Base-by-base conservation (phyloP, 2,329 filamentous ascomycete species). In the Alternaria gaisen region DNA sequence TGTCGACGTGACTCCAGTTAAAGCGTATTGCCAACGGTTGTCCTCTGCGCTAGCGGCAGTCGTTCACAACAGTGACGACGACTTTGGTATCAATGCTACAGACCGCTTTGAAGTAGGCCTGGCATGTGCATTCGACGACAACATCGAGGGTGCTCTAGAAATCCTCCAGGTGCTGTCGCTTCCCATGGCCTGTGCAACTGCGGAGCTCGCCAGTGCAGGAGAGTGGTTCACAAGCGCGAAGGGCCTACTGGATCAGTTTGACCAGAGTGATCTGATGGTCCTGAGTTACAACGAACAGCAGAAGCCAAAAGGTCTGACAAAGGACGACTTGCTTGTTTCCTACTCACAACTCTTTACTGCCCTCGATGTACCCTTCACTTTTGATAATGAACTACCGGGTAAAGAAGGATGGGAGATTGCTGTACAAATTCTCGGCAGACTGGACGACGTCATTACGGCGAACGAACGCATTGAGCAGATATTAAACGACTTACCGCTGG, bases 331-430 rank as follows among this genome's bases (percentile, higher is more conserved):
- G 4, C 83, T 97, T 7, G 85, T 90, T 7, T 82, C 87, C 48
- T 98, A 97, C 77, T 91, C 94, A 0, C 85, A 89, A 24, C 77
- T 94, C 20, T 84, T 90, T 2, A 73, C 80, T 6, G 58, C 69
- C 14, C 81, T 85, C 55, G 81, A 83, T 22, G 74, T 88, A 47
- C 56, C 28, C 28, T 30, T 77, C 38, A 61, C 58, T 9, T 72
- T 67, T 59, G 54, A 58, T 24, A 71, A 79, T 58, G 73, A 71
- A 2, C 75, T 74, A 41, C 68, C 64, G 20, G 69, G 70, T 7
- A 71, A 67, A 53, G 90, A 94, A 69, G 94, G 94, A 9, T 98
- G 94, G 94, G 93, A 97, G 80, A 81, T 97, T 73, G 91, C 93
- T 0, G 88, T 97, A 43, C 88, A 93, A 61, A 86, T 97, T 11